These are phyloP conservation scores for Blastobotrys raffinosifermentans DNA, from an alignment of 1,139 yeast genomes.

Conservation along the genomic window DNA sequence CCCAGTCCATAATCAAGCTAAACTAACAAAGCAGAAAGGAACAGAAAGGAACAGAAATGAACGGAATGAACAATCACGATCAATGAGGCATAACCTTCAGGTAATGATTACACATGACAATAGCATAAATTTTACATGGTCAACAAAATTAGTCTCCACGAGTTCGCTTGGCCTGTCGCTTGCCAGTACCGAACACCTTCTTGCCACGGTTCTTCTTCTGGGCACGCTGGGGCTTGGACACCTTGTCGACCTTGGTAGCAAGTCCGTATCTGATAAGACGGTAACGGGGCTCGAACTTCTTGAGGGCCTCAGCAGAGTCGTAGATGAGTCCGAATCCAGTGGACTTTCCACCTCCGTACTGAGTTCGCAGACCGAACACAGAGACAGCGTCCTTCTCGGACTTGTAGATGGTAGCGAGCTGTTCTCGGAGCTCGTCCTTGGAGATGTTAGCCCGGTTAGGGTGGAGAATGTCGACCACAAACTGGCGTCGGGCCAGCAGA, in stretches of 20 bases:
- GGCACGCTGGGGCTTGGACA: conserved; percentile 99
- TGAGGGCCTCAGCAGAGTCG: conserved; percentile 97
- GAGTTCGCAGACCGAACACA: conserved; percentile 99
- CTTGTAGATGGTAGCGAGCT: conserved; percentile 94
- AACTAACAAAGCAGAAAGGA: no score
- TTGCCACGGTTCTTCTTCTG: conserved; percentile 99
- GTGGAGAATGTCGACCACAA: conserved; percentile 98
- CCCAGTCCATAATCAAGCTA: no score
- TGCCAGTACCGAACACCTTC: conserved; percentile 98
- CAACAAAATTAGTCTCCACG: conserved; percentile 3
- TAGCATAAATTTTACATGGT: no score
- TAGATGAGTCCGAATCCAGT: conserved; percentile 99
- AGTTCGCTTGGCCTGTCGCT: conserved; percentile 73
- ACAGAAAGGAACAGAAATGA: no score
- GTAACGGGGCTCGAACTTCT: conserved; percentile 98
- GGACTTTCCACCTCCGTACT: conserved; percentile 99
- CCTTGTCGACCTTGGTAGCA: conserved; percentile 92
- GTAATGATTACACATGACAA: no score
- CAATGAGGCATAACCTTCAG: no score
- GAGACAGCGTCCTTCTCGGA: conserved; percentile 98
- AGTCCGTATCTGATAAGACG: conserved; percentile 99
- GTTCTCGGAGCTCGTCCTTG: conserved; percentile 98
- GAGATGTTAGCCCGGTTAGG: conserved; percentile 99
- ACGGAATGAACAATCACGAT: no score
- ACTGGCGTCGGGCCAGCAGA: conserved; percentile 98